Evolutionary conservation across 2,329 filamentous ascomycete species (phyloP), one percentile per base, ranked within the genome.

Genomic region (Venturia nashicola): DNA sequence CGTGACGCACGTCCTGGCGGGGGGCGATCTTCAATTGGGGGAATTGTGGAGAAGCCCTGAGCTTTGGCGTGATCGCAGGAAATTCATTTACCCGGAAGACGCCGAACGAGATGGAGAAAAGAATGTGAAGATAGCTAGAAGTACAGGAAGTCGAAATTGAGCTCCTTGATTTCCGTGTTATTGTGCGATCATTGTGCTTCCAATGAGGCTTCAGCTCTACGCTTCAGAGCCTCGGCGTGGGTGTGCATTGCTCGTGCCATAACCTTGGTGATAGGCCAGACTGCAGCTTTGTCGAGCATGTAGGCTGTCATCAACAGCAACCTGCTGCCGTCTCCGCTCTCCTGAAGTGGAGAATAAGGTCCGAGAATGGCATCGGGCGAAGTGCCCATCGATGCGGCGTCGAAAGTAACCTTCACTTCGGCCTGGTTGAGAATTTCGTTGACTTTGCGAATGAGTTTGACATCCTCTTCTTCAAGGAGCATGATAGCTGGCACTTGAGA

Each of bases 381-480:
- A 5, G 72, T 69, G 14, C 65, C 65, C 32, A 51, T 40, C 1
- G 55, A 51, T 18, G 55, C 44, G 16, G 78, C 76, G n/a, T 76
- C 80, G 63, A 78, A 81, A 55, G 82, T 86, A 79, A 96, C 86
- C 76, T 96, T 96, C 70, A 84, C 80, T 73, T 96, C 90, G 11
- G 90, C 86, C 66, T 84, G 88, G 43, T 82, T 78, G 48, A 97
- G 77, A 11, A 97, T 87, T 67, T 90, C 87, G 68, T 89, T 84
- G 32, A 97, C 86, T 76, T 95, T 96, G 55, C 84, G 81, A 7
- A 97, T 77, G 1, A 97, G 80, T 74, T 93, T 93, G 68, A 89
- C 83, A 68, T 99, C 93, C 71, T 97, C 93, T 20, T 94, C 90
- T 70, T 97, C 92, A 0, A 97, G 80, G 4, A 97, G 82, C 85